Percentiles rank a stretch among this genome's conserved stretches.
phyloP scores from a whole-genome alignment of 2,329 filamentous ascomycete genomes.

The Cladosporium sp. region DNA sequence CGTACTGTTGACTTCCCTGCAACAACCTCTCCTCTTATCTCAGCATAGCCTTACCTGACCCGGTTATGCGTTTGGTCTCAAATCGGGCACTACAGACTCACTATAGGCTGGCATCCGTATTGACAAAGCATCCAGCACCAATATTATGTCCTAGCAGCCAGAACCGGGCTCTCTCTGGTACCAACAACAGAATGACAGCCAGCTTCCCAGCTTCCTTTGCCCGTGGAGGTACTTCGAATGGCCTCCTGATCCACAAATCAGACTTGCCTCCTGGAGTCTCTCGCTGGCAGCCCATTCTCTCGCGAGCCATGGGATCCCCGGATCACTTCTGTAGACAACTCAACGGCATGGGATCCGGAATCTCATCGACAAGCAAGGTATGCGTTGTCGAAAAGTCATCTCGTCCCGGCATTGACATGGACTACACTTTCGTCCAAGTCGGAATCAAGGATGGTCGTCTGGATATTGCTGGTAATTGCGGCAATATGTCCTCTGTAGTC shows the following conservation, averaged over 20 bases:
- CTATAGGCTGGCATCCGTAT: not conserved
- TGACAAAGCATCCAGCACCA: not conserved
- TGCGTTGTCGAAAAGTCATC: constrained; percentile 61
- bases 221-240: constrained; percentile 69
- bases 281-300: constrained; percentile 58
- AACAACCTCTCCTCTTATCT: not conserved
- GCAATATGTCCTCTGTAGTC: constrained; percentile 70
- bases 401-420: constrained; percentile 56
- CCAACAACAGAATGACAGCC: constrained; percentile 8
- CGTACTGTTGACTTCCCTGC: not conserved
- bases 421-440: constrained; percentile 71
- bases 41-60: not conserved
- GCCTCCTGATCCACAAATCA: constrained; percentile 58
- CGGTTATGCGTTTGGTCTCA: not conserved
- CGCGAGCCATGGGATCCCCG: constrained; percentile 62
- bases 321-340: constrained; percentile 70
- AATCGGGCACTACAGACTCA: not conserved
- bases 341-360: constrained; percentile 68
- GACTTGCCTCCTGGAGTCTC: constrained; percentile 51
- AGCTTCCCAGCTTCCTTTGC: constrained; percentile 59
- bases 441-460: constrained; percentile 62
- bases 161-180: not conserved
- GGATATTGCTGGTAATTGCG: constrained; percentile 70
- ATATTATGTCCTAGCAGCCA: not conserved
- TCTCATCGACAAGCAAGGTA: constrained; percentile 70